phyloP scores from a whole-genome alignment of 78 protist genomes.

The Tieghemostelium lacteum region DNA sequence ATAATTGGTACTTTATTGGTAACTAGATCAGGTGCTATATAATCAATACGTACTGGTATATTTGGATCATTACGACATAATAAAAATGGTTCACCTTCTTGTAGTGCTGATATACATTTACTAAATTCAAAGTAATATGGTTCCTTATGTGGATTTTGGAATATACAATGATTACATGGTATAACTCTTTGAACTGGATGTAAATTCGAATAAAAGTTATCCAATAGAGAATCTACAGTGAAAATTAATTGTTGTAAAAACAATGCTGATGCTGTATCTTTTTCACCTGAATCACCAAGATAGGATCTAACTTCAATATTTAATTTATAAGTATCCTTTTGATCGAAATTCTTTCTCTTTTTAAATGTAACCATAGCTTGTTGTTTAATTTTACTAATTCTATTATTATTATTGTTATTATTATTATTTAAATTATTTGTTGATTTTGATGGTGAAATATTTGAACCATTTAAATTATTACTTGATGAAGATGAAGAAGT shows the following conservation, averaged over 20 bases:
- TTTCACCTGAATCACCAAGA: slow-evolving; percentile 2
- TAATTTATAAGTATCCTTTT: slow-evolving; percentile 40
- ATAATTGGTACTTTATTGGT: slow-evolving; percentile 48
- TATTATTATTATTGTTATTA: neutral
- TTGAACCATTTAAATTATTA: too few species aligned
- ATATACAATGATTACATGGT: slow-evolving; percentile 76
- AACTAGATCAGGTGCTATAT: slow-evolving; percentile 71
- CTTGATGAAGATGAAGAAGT: neutral
- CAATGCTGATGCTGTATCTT: slow-evolving; percentile 18
- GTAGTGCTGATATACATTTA: slow-evolving; percentile 54
- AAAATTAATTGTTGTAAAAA: slow-evolving; percentile 52
- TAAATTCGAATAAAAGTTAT: slow-evolving; percentile 34
- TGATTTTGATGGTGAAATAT: neutral
- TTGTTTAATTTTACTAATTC: slow-evolving; percentile 10
- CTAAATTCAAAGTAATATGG: slow-evolving; percentile 61
- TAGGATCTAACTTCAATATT: slow-evolving; percentile 55
- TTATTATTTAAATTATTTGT: neutral
- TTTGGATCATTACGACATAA: slow-evolving; percentile 29
- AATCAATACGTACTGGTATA: slow-evolving; percentile 34
- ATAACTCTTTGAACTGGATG: slow-evolving; percentile 21
- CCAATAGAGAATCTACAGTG: slow-evolving; percentile 51
- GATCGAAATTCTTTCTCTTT: slow-evolving; percentile 40
- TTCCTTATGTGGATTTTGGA: slow-evolving; percentile 23
- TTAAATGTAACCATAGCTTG: slow-evolving; percentile 53
- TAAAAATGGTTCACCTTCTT: slow-evolving; percentile 48